Evolutionary conservation across 805 yeast genomes (phyloP).

Genomic region (Saturnispora bothae): DNA sequence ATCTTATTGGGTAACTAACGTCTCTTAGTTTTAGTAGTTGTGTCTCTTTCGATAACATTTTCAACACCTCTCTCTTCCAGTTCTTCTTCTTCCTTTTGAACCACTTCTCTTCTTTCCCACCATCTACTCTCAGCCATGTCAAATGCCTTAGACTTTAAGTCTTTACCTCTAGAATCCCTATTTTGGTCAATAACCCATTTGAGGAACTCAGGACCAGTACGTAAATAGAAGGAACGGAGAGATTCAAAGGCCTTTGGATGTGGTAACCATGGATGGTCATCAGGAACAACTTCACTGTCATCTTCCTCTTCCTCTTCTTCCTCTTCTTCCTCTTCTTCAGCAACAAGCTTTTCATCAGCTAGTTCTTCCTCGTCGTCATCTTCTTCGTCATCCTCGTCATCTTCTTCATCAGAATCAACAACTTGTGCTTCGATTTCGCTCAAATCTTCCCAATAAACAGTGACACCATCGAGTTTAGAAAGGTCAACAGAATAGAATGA

Average conservation of each 20-base stretch:
- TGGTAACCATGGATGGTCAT: constrained; percentile 92
- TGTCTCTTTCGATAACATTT: constrained; percentile 70
- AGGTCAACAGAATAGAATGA: constrained; percentile 80
- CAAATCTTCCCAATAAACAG: constrained; percentile 83
- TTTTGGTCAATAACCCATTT: constrained; percentile 90
- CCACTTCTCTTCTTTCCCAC: constrained; percentile 97
- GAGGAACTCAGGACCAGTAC: constrained; percentile 78
- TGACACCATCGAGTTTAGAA: constrained; percentile 79
- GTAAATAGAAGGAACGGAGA: constrained; percentile 70
- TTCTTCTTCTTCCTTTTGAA: constrained; percentile 78
- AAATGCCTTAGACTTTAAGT: constrained; percentile 78
- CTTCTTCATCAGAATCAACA: constrained; percentile 61
- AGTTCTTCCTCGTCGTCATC: constrained; percentile 47
- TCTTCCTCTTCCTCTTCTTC: constrained; percentile 64
- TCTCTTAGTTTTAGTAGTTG: constrained; percentile 36
- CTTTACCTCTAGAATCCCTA: constrained; percentile 79
- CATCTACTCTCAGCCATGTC: constrained; percentile 89
- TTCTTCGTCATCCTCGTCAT: constrained; percentile 57
- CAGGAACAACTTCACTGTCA: constrained; percentile 62
- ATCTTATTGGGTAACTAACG: no score
- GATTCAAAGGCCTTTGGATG: constrained; percentile 92
- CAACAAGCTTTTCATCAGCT: constrained; percentile 33
- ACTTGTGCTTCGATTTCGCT: constrained; percentile 43
- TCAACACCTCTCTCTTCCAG: constrained; percentile 91
- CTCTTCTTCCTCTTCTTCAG: constrained; percentile 41